Conservation (phyloP, 805 yeast species). For the Nadsonia fulvescens region DNA sequence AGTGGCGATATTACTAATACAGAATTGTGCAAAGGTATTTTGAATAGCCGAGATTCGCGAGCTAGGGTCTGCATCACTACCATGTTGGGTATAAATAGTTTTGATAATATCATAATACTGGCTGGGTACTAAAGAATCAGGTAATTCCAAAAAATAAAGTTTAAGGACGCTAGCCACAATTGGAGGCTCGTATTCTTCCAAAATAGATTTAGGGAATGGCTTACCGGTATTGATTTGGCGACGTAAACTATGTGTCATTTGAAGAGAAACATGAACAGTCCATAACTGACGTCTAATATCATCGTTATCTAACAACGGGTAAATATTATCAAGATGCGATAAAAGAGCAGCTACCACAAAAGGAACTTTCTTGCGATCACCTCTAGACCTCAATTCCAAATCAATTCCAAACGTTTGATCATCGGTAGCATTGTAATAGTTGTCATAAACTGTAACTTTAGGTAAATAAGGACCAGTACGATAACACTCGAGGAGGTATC, state of each 20-base stretch:
- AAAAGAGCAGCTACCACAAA: constrained; percentile 42
- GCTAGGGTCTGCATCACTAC: constrained; percentile 17
- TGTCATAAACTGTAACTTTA: constrained; percentile 54
- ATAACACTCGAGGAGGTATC: constrained; percentile 46
- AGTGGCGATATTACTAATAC: constrained; percentile 58
- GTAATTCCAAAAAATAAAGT: constrained; percentile 60
- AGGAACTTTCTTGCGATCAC: constrained; percentile 62
- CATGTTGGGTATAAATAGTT: constrained; percentile 40
- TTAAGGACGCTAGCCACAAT: constrained; percentile 52
- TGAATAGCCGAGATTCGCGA: constrained; percentile 44
- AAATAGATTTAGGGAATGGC: constrained; percentile 14
- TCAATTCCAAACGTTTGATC: constrained; percentile 71
- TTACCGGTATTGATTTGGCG: constrained; percentile 26
- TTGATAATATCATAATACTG: constrained; percentile 49
- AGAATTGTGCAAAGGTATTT: constrained; percentile 46
- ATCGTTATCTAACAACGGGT: constrained; percentile 50
- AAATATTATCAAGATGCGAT: constrained; percentile 46
- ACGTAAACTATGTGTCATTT: constrained; percentile 44
- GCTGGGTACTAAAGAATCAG: constrained; percentile 54
- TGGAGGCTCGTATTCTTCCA: constrained; percentile 28
- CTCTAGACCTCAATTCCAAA: constrained; percentile 47
- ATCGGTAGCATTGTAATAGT: constrained; percentile 50
- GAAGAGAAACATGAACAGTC: constrained; percentile 46
- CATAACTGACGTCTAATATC: constrained; percentile 49
- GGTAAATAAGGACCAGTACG: constrained; percentile 65